Percentiles rank a stretch among this genome's conserved stretches.
These are phyloP conservation scores for Emmonsiellopsis sp. DNA, from an alignment of 2,329 filamentous ascomycete species.

Conservation along the genomic window DNA sequence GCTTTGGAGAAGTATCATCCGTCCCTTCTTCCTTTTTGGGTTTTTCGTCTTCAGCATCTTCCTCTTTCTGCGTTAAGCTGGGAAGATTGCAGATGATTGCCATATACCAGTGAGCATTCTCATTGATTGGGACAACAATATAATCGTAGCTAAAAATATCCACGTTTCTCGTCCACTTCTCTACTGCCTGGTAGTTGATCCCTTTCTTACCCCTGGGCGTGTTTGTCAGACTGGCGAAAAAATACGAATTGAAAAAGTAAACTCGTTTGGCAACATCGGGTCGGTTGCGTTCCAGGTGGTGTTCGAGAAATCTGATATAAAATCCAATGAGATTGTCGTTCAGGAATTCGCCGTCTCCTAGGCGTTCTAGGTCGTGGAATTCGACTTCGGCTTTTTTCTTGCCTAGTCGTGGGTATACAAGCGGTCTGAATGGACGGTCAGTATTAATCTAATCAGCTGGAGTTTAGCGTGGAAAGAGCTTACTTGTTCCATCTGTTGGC, in stretches of 20 bases:
- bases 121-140: slow-evolving; percentile 85
- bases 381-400: slow-evolving; percentile 40
- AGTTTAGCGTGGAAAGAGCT: not conserved
- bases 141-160: slow-evolving; percentile 83
- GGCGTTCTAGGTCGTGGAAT: slow-evolving; percentile 48
- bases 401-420: slow-evolving; percentile 37
- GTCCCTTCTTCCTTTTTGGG: not conserved
- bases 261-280: slow-evolving; percentile 55
- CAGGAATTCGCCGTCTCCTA: slow-evolving; percentile 77
- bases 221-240: slow-evolving; percentile 69
- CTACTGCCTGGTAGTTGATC: slow-evolving; percentile 79
- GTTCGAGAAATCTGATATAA: slow-evolving; percentile 67
- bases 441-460: not conserved
- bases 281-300: slow-evolving; percentile 46
- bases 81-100: slow-evolving; percentile 88
- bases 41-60: not conserved
- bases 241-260: slow-evolving; percentile 89
- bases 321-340: slow-evolving; percentile 92
- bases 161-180: slow-evolving; percentile 76
- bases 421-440: slow-evolving; percentile 19
- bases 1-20: not conserved
- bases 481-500: slow-evolving; percentile 8
- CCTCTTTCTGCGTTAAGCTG: slow-evolving; percentile 23
- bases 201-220: slow-evolving; percentile 40
- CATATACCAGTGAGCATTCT: slow-evolving; percentile 83